phyloP scores from a whole-genome alignment of 495 filamentous ascomycete species.

The Neurospora terricola region DNA sequence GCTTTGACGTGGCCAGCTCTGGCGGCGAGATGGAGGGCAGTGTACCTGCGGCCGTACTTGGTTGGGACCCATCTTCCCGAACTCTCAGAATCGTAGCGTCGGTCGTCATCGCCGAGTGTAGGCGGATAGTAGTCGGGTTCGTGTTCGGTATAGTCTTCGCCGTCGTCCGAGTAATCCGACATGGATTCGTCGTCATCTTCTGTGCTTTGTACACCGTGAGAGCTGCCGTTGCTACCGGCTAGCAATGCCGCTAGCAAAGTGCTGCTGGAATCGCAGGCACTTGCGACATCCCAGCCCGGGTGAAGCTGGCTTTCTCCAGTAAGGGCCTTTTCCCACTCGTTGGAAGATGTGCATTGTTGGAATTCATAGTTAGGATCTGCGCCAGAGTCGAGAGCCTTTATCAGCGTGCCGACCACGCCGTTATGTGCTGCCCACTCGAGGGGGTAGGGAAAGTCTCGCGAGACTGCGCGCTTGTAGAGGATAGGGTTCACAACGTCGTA shows the following conservation, averaged over 20 bases:
- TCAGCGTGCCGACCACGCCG: slow-evolving; percentile 15
- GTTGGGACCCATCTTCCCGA: background rate
- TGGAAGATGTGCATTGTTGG: slow-evolving; percentile 4
- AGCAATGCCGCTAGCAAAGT: background rate
- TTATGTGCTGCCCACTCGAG: slow-evolving; percentile 20
- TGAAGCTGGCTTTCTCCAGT: background rate
- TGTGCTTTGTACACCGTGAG: background rate
- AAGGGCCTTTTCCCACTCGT: slow-evolving; percentile 10
- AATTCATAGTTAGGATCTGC: slow-evolving; percentile 17
- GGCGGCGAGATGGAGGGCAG: slow-evolving; percentile 29
- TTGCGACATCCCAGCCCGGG: slow-evolving; percentile 1
- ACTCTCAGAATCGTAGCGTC: background rate
- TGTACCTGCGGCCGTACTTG: slow-evolving; percentile 8
- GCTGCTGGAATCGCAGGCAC: background rate
- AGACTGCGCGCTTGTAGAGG: slow-evolving; percentile 18
- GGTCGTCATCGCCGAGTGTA: background rate
- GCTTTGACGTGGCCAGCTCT: slow-evolving; percentile 21
- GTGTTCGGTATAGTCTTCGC: background rate
- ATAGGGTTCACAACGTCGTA: slow-evolving; percentile 12
- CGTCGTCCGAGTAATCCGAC: slow-evolving; percentile 1
- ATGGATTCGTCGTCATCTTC: slow-evolving; percentile 8
- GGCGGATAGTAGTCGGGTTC: background rate
- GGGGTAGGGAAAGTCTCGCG: slow-evolving; percentile 8
- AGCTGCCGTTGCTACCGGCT: background rate
- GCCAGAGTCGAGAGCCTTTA: slow-evolving; percentile 16